Base-by-base conservation (phyloP, 306 rosid genomes). In the Morella rubra region DNA sequence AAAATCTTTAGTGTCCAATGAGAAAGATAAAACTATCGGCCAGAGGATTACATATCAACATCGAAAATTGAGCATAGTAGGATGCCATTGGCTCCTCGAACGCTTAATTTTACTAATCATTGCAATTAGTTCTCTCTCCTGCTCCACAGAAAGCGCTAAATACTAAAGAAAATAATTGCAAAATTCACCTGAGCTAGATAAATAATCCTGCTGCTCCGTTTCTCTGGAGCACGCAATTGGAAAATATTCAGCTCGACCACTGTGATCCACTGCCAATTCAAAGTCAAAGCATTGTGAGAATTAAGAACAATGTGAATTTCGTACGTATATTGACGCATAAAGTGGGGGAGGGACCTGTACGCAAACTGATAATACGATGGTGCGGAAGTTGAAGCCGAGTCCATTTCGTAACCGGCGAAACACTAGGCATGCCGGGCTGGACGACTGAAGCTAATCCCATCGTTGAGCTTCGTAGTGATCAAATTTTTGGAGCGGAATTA, bases 371-470 rank as follows among this genome's bases (percentile, higher is more conserved):
- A 59, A 80, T 24, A 50, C 74, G 82, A 55, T 73, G 78, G 82
- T 58, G 80, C 64, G 71, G 22, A 13, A 50, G 72, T 71, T 67
- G 81, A 41, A 81, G 62, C 27, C 72, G 42, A 27, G 82, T 47
- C 72, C 82, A 85, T 47, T 81, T 86, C 20, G 91, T 78, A 44
- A 84, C 53, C 14, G 58, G 50, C 14, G 88, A 75, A 84, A 76
- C 77, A 70, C 74, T 80, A 75, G 59, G 83, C 22, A 64, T 32
- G 45, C 37, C 45, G 52, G 75, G 55, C 84, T 85, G 78, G 80
- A 89, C 41, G 46, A 87, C 87, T 22, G 96, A 90, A 87, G 95
- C 85, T 52, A 89, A 77, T 73, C 89, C 89, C 97, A 94, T 88
- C 59, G 44, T 68, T 61, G 60, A 50, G 73, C 40, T 51, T 16